Conservation (phyloP, 164 flowering plant species). For the Litsea cubeba region DNA sequence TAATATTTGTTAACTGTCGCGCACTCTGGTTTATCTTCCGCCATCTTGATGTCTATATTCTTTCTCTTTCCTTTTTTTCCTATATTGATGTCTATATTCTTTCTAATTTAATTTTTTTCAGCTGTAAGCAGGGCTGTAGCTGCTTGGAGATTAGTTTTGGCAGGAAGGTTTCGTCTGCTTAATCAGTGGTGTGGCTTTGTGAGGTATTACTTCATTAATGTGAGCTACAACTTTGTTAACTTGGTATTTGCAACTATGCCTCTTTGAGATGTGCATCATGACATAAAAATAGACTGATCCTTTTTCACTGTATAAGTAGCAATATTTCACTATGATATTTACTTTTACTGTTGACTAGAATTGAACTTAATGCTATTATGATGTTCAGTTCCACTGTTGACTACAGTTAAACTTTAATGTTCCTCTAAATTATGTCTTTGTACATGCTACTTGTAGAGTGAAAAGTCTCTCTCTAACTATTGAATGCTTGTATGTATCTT, state of each 20-base stretch:
- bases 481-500: not conserved
- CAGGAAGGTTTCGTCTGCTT: slow-evolving; percentile 85
- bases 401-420: not conserved
- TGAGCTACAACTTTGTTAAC: not conserved
- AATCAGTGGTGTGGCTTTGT: slow-evolving; percentile 88
- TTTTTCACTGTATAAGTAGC: not conserved
- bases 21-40: not conserved
- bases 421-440: not conserved
- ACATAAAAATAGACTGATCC: not conserved
- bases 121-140: slow-evolving; percentile 74
- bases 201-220: slow-evolving; percentile 48
- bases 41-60: no score
- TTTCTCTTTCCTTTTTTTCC: no score
- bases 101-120: slow-evolving; percentile 25
- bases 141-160: slow-evolving; percentile 80
- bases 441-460: not conserved
- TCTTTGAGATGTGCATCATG: not conserved
- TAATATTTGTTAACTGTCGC: not conserved
- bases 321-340: not conserved
- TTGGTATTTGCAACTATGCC: not conserved
- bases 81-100: not conserved
- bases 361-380: not conserved
- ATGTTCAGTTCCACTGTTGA: not conserved
- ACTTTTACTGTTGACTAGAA: not conserved
- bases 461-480: no score